Percentiles rank a stretch among this genome's conserved stretches.
phyloP scores from a whole-genome alignment of 2,329 filamentous ascomycete species.

The Trichoderma gracile region DNA sequence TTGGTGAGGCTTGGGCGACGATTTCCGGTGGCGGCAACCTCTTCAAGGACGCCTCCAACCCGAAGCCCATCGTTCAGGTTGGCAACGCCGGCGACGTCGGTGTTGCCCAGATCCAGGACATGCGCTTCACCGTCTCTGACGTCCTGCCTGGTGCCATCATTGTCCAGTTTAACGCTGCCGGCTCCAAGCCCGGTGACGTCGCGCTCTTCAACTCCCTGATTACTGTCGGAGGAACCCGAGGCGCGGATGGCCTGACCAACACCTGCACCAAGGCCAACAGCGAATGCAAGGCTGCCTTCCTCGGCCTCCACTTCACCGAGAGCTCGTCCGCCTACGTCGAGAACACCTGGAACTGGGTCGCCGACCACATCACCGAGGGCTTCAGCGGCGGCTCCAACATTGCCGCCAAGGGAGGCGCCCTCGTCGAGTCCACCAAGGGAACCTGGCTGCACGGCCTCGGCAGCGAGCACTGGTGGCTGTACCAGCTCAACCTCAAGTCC shows the following conservation, averaged over 20 bases:
- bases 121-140: conserved; percentile 53
- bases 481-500: conserved; percentile 56
- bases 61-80: conserved; percentile 52
- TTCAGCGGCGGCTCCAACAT: conserved; percentile 50
- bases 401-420: conserved; percentile 50
- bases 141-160: conserved; percentile 44
- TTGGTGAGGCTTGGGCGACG: conserved; percentile 57
- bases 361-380: conserved; percentile 51
- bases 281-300: conserved; percentile 49
- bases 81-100: conserved; percentile 53
- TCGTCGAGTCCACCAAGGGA: conserved; percentile 50
- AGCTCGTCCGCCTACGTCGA: conserved; percentile 31
- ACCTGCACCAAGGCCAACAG: conserved; percentile 38
- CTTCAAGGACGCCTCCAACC: conserved; percentile 48
- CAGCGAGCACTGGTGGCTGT: conserved; percentile 59
- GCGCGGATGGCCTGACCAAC: conserved; percentile 41
- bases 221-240: conserved; percentile 47
- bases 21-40: conserved; percentile 48
- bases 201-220: conserved; percentile 52
- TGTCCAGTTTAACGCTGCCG: conserved; percentile 54
- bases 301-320: conserved; percentile 51
- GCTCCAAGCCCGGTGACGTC: conserved; percentile 48
- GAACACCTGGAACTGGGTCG: conserved; percentile 44
- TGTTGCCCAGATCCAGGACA: conserved; percentile 52
- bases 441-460: conserved; percentile 52